These are phyloP conservation scores for Plasmodium fragile DNA, from an alignment of 169 alveolate genomes.

Conservation along the genomic window DNA sequence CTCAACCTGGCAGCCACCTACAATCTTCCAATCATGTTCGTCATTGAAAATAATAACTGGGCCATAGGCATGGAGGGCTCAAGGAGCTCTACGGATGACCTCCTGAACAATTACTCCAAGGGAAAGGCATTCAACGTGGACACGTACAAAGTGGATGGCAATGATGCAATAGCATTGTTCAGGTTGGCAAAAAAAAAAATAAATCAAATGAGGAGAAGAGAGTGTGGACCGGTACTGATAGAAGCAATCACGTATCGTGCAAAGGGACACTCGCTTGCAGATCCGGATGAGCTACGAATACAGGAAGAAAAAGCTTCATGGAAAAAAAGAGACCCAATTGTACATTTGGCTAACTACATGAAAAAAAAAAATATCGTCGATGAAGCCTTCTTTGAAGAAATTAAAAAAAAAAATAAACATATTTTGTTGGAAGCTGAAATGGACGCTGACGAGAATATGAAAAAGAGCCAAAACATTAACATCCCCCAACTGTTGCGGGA, in stretches of 20 bases:
- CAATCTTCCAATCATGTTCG: conserved; percentile 90
- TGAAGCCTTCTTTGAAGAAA: conserved; percentile 73
- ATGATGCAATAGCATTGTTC: conserved; percentile 81
- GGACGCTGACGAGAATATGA: conserved; percentile 8
- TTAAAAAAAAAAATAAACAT: conserved; percentile 72
- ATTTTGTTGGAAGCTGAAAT: conserved; percentile 6
- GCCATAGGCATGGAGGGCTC: conserved; percentile 86
- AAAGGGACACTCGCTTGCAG: conserved; percentile 86
- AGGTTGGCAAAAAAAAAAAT: conserved; percentile 80
- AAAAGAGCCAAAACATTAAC: conserved; percentile 19
- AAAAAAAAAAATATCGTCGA: conserved; percentile 76
- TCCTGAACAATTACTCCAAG: conserved; percentile 55
- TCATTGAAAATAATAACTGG: conserved; percentile 91
- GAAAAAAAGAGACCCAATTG: conserved; percentile 82
- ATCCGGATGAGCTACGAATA: conserved; percentile 83
- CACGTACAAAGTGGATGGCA: conserved; percentile 83
- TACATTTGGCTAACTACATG: conserved; percentile 77
- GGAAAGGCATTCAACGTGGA: conserved; percentile 82
- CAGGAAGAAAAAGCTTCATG: conserved; percentile 81
- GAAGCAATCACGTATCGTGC: conserved; percentile 85
- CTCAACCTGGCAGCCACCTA: conserved; percentile 91
- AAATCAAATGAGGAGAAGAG: conserved; percentile 78
- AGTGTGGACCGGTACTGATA: conserved; percentile 82
- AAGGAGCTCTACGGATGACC: conserved; percentile 80
- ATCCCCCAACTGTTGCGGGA: not conserved